A percentile compares a stretch with the other conserved stretches of the same genome.
Evolutionary conservation across 192 early-diverging fungal species (phyloP).

Genomic region (Rhizoclosmatium globosum): DNA sequence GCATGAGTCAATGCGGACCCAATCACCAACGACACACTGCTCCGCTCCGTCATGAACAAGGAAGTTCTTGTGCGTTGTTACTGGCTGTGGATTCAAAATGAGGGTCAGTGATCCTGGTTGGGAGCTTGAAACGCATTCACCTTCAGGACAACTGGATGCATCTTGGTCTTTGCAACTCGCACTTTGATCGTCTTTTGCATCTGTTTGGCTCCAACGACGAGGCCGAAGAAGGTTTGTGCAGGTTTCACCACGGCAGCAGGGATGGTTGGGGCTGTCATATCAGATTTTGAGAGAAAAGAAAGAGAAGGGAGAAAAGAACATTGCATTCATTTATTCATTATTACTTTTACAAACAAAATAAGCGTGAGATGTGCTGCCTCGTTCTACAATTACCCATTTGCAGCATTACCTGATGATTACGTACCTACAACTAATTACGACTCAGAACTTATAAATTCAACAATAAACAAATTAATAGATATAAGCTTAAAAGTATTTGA

Average conservation of each 20-base stretch:
- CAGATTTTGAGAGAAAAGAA: neutral
- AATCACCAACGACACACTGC: constrained; percentile 85
- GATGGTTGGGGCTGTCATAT: neutral
- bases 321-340: neutral
- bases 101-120: neutral
- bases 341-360: too few species aligned
- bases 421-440: too few species aligned
- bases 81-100: constrained; percentile 58
- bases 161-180: constrained; percentile 73
- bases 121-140: constrained; percentile 45
- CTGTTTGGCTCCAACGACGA: constrained; percentile 73
- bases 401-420: too few species aligned
- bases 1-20: constrained; percentile 92
- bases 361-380: too few species aligned
- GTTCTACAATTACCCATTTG: too few species aligned
- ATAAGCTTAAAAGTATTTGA: too few species aligned
- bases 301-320: neutral
- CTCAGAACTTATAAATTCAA: too few species aligned
- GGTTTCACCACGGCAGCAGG: neutral
- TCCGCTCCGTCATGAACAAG: constrained; percentile 87
- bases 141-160: constrained; percentile 88
- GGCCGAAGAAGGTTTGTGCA: constrained; percentile 61
- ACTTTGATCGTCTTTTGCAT: constrained; percentile 90
- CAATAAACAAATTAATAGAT: too few species aligned
- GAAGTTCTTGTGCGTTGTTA: constrained; percentile 85